Conservation (phyloP, 1,284 basidiomycete species). For the Ceratobasidium sp. region DNA sequence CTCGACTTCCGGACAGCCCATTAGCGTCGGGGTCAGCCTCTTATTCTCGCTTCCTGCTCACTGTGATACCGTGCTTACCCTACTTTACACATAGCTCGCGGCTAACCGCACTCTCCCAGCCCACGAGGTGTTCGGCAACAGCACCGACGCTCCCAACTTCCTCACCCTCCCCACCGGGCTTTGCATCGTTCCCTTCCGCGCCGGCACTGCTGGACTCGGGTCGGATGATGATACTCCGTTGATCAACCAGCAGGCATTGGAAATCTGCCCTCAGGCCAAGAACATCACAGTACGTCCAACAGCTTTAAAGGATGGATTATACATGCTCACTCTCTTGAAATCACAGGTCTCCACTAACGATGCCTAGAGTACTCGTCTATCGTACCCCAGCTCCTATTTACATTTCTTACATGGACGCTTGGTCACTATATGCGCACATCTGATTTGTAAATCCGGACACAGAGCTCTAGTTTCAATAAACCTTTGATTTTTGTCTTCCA, state of each 20-base stretch:
- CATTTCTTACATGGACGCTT: no score
- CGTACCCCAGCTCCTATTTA: no score
- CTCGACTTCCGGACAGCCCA: not conserved
- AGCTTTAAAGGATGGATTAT: no score
- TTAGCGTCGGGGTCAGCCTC: conserved; percentile 3
- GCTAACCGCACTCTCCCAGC: conserved; percentile 28
- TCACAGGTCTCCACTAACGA: no score
- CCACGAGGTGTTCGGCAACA: conserved; percentile 22
- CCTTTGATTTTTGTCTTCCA: no score
- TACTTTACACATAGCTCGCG: conserved; percentile 10
- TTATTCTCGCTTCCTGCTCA: not conserved
- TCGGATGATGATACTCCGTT: not conserved
- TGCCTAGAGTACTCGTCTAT: no score
- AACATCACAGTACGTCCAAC: conserved; percentile 24
- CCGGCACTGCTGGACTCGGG: not conserved
- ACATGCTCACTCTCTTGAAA: no score
- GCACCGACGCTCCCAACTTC: conserved; percentile 6
- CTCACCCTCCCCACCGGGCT: not conserved
- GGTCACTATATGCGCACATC: no score
- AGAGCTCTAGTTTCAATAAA: no score
- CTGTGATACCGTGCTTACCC: not conserved
- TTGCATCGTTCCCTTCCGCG: conserved; percentile 24
- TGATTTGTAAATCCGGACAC: no score
- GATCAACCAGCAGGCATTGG: conserved; percentile 31
- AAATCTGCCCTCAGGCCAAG: conserved; percentile 28